Base-by-base conservation (phyloP, 805 yeast species). In the Zygotorulaspora chibaensis region DNA sequence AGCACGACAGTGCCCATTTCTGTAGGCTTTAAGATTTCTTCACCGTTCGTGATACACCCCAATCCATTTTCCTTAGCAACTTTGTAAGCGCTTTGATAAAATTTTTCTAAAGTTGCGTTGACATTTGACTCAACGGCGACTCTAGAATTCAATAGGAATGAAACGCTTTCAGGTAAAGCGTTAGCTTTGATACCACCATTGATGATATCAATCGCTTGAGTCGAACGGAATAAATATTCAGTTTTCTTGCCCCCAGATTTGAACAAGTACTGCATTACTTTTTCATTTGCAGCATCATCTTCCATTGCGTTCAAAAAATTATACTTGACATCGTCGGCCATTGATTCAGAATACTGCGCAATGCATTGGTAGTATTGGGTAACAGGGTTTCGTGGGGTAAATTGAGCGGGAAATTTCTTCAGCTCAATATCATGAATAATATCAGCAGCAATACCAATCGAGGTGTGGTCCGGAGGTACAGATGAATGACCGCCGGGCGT, bases 381-480 rank as follows among this genome's bases (percentile, higher is more conserved):
- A 45, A 74, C 68, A 3, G 95, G 95, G 65, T 83, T 86, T 36
- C 63, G 63, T 8, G 64, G 56, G 8, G 77, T 65, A 33, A 86
- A 65, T 12, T 65, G 53, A 0, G 81, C 69, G 4, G 51, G 52
- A 47, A 57, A 64, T 12, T 79, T 81, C 46, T 76, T 74, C 10
- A 65, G 61, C 61, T 87, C 95, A 35, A 85, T 69, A 26, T 59
- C 54, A 7, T 67, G 63, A 11, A 80, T 69, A 47, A 85, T 69
- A 46, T 81, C 79, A 6, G 85, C 72, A 46, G 80, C 66, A 31
- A 85, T 73, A 2, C 90, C 95, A 65, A 86, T 84, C 3, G 84
- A 73, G 2, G 91, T 84, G 58, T 85, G 90, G 45, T 77, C 81
- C 12, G 77, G 80, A 12, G 83, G 83, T 23, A 74, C 61, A 2